Evolutionary conservation across 2,329 filamentous ascomycete species (phyloP).

Genomic region (Colletotrichum sp.): DNA sequence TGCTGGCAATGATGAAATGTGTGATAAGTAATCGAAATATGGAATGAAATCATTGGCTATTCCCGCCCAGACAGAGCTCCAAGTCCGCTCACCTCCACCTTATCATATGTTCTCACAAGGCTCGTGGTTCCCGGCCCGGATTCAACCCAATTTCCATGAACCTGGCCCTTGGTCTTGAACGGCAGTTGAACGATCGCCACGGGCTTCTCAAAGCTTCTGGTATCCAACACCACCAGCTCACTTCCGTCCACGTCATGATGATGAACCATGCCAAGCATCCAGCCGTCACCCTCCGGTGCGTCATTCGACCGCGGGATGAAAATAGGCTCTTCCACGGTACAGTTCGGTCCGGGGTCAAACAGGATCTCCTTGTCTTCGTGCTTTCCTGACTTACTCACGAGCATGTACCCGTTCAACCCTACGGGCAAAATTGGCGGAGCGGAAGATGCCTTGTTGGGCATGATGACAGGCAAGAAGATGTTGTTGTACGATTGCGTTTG

Average conservation of each 20-base stretch:
- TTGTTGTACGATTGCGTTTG: constrained; percentile 40
- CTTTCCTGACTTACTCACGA: not conserved
- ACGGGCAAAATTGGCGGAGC: constrained; percentile 31
- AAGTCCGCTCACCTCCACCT: not conserved
- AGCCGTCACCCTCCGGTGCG: constrained; percentile 45
- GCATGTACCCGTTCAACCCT: constrained; percentile 25
- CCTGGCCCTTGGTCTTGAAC: constrained; percentile 30
- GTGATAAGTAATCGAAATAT: not conserved
- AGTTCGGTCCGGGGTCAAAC: not conserved
- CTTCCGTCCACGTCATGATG: not conserved
- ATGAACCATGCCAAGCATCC: constrained; percentile 41
- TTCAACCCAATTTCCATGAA: constrained; percentile 38
- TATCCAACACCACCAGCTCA: constrained; percentile 38
- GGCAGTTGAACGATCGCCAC: constrained; percentile 44
- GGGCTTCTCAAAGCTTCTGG: constrained; percentile 38
- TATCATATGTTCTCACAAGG: not conserved
- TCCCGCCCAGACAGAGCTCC: not conserved
- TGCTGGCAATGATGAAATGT: not conserved
- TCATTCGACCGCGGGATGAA: constrained; percentile 42
- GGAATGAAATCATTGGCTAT: not conserved
- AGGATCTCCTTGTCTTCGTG: not conserved
- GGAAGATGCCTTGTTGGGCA: constrained; percentile 23
- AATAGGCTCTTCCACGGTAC: constrained; percentile 47
- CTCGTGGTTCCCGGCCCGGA: not conserved
- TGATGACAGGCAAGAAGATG: constrained; percentile 44